Percentiles rank a stretch among this genome's conserved stretches.
These are phyloP conservation scores for Heritiera fomes DNA, from an alignment of 345 rosid species.

Conservation along the genomic window DNA sequence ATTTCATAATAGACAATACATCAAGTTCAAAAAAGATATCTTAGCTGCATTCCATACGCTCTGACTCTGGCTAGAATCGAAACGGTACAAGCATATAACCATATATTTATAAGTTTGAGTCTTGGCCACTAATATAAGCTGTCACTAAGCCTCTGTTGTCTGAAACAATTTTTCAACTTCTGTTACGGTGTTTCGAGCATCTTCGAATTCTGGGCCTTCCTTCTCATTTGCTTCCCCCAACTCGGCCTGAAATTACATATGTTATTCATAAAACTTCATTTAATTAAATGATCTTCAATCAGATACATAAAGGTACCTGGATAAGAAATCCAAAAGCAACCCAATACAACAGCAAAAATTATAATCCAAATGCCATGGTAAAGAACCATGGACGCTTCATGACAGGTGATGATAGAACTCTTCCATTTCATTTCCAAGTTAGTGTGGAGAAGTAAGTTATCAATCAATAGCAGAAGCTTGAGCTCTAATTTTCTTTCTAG, in stretches of 20 bases:
- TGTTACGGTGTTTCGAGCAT: constrained; percentile 56
- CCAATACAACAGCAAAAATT: background rate
- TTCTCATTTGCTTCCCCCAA: constrained; percentile 57
- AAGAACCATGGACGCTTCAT: background rate
- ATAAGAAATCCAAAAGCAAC: background rate
- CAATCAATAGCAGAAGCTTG: background rate
- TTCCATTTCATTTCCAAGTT: background rate
- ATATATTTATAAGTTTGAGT: constrained; percentile 7
- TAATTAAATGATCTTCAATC: background rate
- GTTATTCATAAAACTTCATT: background rate
- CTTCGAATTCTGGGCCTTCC: constrained; percentile 62
- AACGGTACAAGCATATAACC: constrained; percentile 9
- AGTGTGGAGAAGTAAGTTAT: too few relatives aligned
- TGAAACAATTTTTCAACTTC: constrained; percentile 62
- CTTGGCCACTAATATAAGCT: background rate
- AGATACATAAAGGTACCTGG: background rate
- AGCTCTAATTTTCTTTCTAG: background rate
- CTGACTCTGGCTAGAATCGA: background rate
- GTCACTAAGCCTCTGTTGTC: constrained; percentile 49
- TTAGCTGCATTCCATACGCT: background rate
- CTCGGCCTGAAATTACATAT: constrained; percentile 45
- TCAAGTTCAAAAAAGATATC: background rate
- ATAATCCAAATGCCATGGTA: background rate
- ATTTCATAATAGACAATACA: background rate
- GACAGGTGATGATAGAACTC: background rate